These are phyloP conservation scores for Mortierella claussenii DNA, from an alignment of 192 early-diverging fungal species.

Conservation along the genomic window DNA sequence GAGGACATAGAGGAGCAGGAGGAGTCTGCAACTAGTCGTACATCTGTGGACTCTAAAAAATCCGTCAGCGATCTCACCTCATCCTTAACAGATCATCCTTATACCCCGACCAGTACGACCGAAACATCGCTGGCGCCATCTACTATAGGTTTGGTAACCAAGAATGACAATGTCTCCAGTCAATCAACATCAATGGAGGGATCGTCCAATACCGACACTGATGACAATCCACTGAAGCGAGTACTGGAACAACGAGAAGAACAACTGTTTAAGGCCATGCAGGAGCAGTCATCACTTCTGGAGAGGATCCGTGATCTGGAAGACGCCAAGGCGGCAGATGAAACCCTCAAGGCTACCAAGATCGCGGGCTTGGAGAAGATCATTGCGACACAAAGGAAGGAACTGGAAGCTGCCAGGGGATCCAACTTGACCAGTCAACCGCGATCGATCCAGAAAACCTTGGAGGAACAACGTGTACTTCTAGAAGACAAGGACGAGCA, in stretches of 20 bases:
- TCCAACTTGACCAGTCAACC: constrained; percentile 52
- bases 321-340: constrained; percentile 44
- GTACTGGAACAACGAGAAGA: constrained; percentile 56
- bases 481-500: constrained; percentile 59
- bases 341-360: constrained; percentile 25
- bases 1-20: no score
- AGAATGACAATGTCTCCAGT: no score
- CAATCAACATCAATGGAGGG: constrained; percentile 3
- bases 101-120: no score
- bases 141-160: no score
- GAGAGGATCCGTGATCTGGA: constrained; percentile 58
- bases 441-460: constrained; percentile 51
- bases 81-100: no score
- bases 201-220: neutral
- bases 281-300: constrained; percentile 57
- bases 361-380: constrained; percentile 48
- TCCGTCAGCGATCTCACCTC: no score
- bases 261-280: constrained; percentile 61
- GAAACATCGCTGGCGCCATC: no score
- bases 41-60: no score
- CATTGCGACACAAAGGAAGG: constrained; percentile 43
- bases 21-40: no score
- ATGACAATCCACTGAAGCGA: constrained; percentile 15
- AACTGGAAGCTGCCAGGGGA: constrained; percentile 34
- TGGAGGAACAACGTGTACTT: constrained; percentile 55